phyloP scores from a whole-genome alignment of 2,329 filamentous ascomycete species.

The Beauveria asiatica region DNA sequence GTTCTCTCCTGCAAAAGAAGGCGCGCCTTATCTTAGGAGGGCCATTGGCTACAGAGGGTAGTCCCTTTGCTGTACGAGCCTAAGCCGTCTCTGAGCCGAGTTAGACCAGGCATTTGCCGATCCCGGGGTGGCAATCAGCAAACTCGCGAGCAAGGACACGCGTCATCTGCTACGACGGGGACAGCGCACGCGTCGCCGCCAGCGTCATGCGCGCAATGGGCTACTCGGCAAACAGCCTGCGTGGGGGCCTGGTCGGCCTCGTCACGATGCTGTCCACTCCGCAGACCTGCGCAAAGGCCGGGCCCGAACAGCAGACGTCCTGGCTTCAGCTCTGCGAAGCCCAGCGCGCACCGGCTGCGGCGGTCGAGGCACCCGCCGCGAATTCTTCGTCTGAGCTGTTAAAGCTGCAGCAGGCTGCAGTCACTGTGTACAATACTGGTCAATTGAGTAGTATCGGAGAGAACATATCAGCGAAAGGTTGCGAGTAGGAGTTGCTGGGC shows the following conservation, averaged over 20 bases:
- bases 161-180: constrained; percentile 45
- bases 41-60: too few species aligned
- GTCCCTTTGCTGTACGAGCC: too few species aligned
- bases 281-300: not conserved
- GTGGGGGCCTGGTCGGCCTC: constrained; percentile 27
- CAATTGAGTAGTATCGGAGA: not conserved
- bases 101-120: too few species aligned
- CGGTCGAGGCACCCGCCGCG: not conserved
- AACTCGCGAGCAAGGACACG: constrained; percentile 22
- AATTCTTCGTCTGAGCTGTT: not conserved
- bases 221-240: constrained; percentile 36
- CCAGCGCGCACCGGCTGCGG: not conserved
- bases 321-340: constrained; percentile 5
- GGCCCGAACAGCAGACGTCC: not conserved
- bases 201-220: constrained; percentile 44
- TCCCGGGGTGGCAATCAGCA: too few species aligned
- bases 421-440: not conserved
- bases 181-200: constrained; percentile 44
- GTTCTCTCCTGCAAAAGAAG: too few species aligned
- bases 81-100: too few species aligned
- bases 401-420: not conserved
- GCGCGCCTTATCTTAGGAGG: too few species aligned
- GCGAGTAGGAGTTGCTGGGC: not conserved
- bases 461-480: not conserved
- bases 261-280: not conserved